These are phyloP conservation scores for Populus trichocarpa DNA, from an alignment of 441 rosid genomes.

Conservation along the genomic window DNA sequence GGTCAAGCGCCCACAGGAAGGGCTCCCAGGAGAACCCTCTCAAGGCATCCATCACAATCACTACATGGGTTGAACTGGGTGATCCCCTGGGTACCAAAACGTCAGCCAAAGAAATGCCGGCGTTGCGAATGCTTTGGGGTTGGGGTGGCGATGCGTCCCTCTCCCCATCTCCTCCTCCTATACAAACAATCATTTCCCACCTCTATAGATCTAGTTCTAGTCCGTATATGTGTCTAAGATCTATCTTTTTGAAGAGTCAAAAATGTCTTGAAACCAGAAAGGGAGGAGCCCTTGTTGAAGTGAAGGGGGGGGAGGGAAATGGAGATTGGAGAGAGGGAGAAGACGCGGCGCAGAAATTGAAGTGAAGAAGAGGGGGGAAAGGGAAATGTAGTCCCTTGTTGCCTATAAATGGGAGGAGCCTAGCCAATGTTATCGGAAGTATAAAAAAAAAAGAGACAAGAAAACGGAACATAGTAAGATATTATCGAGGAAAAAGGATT, in stretches of 20 bases:
- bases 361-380: background rate
- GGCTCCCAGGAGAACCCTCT: slow-evolving; percentile 31
- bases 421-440: slow-evolving; percentile 3
- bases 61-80: slow-evolving; percentile 25
- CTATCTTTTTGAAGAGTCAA: background rate
- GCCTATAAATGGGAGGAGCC: background rate
- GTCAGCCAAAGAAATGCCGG: slow-evolving; percentile 13
- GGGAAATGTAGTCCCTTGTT: background rate
- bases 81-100: slow-evolving; percentile 28
- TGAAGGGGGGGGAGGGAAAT: background rate
- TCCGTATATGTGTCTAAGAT: background rate
- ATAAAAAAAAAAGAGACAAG: background rate
- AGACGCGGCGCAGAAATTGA: background rate
- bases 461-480: background rate
- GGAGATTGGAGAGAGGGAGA: background rate
- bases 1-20: slow-evolving; percentile 31
- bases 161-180: slow-evolving; percentile 17
- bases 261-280: background rate
- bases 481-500: background rate
- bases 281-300: background rate
- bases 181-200: slow-evolving; percentile 15
- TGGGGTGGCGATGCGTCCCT: slow-evolving; percentile 5
- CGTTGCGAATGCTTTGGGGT: background rate
- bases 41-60: slow-evolving; percentile 40
- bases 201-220: background rate